phyloP scores from a whole-genome alignment of 78 protist species.

The Diacronema lutheri region DNA sequence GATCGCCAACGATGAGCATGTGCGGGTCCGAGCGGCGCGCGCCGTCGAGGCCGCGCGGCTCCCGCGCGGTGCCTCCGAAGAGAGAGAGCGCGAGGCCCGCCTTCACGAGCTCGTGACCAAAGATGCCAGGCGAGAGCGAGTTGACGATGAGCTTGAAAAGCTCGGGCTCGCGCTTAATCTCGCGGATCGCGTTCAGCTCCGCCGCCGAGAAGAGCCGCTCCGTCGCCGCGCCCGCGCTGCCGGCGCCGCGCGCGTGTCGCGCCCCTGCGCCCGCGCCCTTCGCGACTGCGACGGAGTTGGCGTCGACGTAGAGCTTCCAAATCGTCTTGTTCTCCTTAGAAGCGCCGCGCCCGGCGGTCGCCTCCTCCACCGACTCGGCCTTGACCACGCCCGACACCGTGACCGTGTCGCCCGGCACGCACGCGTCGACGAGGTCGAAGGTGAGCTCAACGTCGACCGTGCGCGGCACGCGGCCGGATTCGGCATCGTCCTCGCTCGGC shows the following conservation, averaged over 20 bases:
- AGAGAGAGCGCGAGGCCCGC: conserved; percentile 93
- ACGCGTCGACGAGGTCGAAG: conserved; percentile 69
- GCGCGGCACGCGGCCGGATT: conserved; percentile 89
- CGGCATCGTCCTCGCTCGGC: conserved; percentile 40
- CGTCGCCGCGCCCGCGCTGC: neutral
- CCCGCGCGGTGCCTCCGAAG: conserved; percentile 82
- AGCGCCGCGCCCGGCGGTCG: neutral
- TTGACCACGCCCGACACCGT: neutral
- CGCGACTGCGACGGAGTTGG: conserved; percentile 59
- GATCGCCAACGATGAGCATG: conserved; percentile 96
- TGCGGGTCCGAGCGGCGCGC: conserved; percentile 75
- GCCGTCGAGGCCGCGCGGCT: neutral
- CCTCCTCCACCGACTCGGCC: neutral
- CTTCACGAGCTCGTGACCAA: conserved; percentile 93
- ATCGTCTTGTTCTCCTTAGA: conserved; percentile 21
- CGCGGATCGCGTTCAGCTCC: conserved; percentile 21
- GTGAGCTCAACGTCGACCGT: conserved; percentile 85
- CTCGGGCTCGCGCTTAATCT: conserved; percentile 4
- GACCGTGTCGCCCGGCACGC: conserved; percentile 9
- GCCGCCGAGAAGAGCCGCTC: neutral
- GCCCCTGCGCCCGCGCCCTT: neutral
- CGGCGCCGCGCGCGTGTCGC: neutral
- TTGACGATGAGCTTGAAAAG: conserved; percentile 84
- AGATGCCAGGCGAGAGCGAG: conserved; percentile 93
- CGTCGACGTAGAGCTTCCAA: conserved; percentile 64